Percentiles rank a stretch among this genome's conserved stretches.
Evolutionary conservation across 2,329 filamentous ascomycete species (phyloP).

Genomic region (Cladorrhinum sp.): DNA sequence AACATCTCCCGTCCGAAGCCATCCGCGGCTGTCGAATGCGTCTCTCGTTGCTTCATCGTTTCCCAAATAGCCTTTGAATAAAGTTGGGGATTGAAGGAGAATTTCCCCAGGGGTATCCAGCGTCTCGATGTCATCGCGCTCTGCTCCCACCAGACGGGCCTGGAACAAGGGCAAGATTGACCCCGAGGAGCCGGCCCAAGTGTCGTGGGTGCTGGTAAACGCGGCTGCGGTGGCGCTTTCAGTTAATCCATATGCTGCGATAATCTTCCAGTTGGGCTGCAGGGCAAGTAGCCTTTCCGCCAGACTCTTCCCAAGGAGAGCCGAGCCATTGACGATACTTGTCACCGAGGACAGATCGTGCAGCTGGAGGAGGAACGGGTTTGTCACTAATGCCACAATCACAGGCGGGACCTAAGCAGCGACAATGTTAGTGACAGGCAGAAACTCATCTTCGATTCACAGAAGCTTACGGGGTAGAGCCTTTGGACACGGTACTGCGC

Average conservation of each 20-base stretch:
- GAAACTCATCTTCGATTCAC: no score
- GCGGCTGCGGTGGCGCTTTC: not conserved
- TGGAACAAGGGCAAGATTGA: not conserved
- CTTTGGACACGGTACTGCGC: not conserved
- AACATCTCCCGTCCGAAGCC: not conserved
- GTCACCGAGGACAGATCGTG: not conserved
- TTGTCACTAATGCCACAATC: not conserved
- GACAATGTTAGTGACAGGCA: no score
- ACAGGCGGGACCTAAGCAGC: not conserved
- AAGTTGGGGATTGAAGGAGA: not conserved
- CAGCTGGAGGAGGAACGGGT: not conserved
- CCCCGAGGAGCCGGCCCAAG: not conserved
- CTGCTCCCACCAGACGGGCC: not conserved
- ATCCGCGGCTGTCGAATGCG: not conserved
- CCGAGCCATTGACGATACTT: not conserved
- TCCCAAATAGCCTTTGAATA: not conserved
- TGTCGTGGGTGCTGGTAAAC: not conserved
- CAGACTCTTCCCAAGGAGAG: not conserved
- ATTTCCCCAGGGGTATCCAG: not conserved
- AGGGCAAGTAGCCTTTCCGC: not conserved
- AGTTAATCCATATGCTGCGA: not conserved
- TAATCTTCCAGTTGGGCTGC: not conserved
- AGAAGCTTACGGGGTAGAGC: not conserved
- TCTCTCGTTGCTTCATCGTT: no score
- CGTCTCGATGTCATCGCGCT: not conserved